Conservation (phyloP, 2,329 filamentous ascomycete genomes). For the Dactylonectria macrodidyma region DNA sequence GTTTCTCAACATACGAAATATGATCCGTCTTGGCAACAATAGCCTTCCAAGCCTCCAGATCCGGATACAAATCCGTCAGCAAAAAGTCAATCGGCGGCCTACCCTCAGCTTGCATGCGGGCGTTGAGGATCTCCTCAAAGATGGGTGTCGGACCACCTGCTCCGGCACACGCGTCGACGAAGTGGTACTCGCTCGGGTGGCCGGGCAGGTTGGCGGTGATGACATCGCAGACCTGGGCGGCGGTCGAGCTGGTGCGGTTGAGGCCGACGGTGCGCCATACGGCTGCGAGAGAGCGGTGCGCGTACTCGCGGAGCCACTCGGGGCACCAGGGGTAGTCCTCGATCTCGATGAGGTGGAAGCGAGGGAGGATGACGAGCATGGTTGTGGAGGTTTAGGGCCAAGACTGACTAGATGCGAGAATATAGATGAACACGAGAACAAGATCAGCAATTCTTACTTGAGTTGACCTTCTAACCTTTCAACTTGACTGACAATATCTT, state of each 20-base stretch:
- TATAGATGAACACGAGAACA: not conserved
- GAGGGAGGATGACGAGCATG: constrained; percentile 40
- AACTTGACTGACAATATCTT: constrained; percentile 4
- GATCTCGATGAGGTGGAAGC: constrained; percentile 44
- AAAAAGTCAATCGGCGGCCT: constrained; percentile 39
- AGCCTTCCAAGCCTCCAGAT: constrained; percentile 41
- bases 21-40: constrained; percentile 39
- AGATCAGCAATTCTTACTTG: not conserved
- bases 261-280: constrained; percentile 42
- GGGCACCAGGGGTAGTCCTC: constrained; percentile 44
- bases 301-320: constrained; percentile 43
- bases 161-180: constrained; percentile 41
- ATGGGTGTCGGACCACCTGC: constrained; percentile 41
- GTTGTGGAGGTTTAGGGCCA: constrained; percentile 7
- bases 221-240: constrained; percentile 41
- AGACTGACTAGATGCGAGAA: not conserved
- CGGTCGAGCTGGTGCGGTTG: constrained; percentile 37
- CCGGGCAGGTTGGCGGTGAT: constrained; percentile 35
- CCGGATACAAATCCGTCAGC: constrained; percentile 40
- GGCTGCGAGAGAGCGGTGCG: constrained; percentile 38
- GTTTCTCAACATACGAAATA: constrained; percentile 40
- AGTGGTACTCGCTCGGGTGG: constrained; percentile 41
- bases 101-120: constrained; percentile 33
- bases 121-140: constrained; percentile 40
- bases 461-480: not conserved